A percentile compares a stretch with the other conserved stretches of the same genome.
phyloP scores from a whole-genome alignment of 1,139 yeast genomes.

The Candida albicans region DNA sequence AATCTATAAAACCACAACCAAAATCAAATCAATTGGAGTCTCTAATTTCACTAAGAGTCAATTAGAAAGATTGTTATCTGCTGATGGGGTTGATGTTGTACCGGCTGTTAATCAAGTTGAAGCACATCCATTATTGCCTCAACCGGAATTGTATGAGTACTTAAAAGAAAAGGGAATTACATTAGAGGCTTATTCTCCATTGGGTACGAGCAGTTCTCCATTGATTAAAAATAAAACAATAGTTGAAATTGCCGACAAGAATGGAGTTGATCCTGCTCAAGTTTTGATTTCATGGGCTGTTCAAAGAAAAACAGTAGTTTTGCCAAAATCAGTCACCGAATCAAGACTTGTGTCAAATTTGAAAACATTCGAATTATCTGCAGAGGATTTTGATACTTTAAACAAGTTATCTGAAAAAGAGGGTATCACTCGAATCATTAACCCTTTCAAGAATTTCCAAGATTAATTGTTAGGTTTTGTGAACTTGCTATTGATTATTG shows the following conservation, averaged over 20 bases:
- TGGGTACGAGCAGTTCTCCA: constrained; percentile 58
- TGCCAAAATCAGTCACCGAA: constrained; percentile 52
- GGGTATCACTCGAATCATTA: constrained; percentile 30
- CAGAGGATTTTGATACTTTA: constrained; percentile 34
- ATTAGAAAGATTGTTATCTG: constrained; percentile 46
- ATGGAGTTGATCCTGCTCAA: constrained; percentile 42
- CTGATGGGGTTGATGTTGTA: constrained; percentile 39
- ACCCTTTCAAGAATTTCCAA: constrained; percentile 15
- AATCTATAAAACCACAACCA: constrained; percentile 52
- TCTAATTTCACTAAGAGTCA: constrained; percentile 54
- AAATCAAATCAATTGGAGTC: constrained; percentile 61
- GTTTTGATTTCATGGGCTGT: constrained; percentile 55
- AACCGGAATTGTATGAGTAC: constrained; percentile 45
- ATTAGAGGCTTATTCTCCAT: constrained; percentile 60
- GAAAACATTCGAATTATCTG: constrained; percentile 28
- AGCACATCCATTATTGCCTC: constrained; percentile 60
- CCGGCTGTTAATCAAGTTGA: constrained; percentile 63
- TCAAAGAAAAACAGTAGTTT: constrained; percentile 49
- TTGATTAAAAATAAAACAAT: constrained; percentile 44
- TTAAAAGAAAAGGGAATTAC: constrained; percentile 44
- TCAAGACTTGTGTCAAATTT: constrained; percentile 34
- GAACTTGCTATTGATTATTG: no score
- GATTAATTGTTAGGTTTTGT: no score
- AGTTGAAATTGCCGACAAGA: constrained; percentile 42
- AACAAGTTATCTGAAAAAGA: constrained; percentile 28